Base-by-base conservation (phyloP, 805 yeast genomes). In the Komagataella pseudopastoris region DNA sequence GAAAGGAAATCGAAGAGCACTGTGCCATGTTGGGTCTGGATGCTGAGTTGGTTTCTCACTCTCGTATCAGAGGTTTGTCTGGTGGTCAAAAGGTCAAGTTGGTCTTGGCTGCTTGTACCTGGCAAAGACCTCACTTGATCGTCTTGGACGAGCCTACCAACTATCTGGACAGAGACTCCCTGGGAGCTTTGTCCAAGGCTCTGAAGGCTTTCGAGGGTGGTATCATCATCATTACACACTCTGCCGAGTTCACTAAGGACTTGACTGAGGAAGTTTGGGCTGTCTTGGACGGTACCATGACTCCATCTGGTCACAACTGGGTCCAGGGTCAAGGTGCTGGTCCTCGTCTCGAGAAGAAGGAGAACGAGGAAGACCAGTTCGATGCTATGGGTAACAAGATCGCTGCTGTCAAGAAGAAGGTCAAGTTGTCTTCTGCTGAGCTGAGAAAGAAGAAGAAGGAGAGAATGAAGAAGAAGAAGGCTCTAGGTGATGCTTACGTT, bases 351-450 rank as follows among this genome's bases (percentile, higher is more conserved):
- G 93, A 87, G 72, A 85, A 90, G 88, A 90, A 91, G 81, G 96
- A 86, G 56, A 97, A 80, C 56, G 91, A 90, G 76, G 99, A 85
- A 72, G 98, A 91, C 74, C 88, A 90, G 78, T 91, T 93, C 79
- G 99, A 93, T 78, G 99, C 98, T 68, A 88, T 93, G 95, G 99
- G 99, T 81, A 93, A 93, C 96, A 93, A 93, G 95, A 83, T 93
- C 75, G 90, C 88, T 68, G 77, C 86, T 71, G 88, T 79, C 72
- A 88, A 89, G 86, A 93, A 93, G 95, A 90, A 86, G 84, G 80
- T 81, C 75, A 93, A 93, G 87, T 81, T 93, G 70, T 87, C 97
- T 63, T 89, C 98, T 71, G 97, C 99, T 61, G 99, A 93, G 77
- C 80, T 91, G 74, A 88, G 99, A 85, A 93, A 93, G 96, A 93